phyloP scores from a whole-genome alignment of 2,329 filamentous ascomycete genomes.

The Ciborinia camelliae region DNA sequence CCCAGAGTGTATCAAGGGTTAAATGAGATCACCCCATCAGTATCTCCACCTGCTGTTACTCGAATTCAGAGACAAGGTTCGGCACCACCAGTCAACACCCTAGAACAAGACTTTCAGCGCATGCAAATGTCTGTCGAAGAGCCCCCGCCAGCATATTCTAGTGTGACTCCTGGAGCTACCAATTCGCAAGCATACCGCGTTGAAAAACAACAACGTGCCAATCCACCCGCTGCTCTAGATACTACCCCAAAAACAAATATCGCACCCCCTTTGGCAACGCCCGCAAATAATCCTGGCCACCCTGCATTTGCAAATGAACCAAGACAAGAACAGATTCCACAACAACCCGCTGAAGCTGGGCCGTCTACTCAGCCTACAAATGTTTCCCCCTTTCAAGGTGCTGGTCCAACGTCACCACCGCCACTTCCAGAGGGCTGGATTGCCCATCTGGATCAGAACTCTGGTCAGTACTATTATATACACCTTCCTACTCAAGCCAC shows the following conservation, averaged over 20 bases:
- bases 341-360: conserved; percentile 30
- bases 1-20: conserved; percentile 89
- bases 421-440: conserved; percentile 98
- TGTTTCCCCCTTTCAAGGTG: conserved; percentile 43
- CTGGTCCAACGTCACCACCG: conserved; percentile 77
- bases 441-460: conserved; percentile 90
- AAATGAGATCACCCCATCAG: conserved; percentile 55
- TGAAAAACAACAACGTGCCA: conserved; percentile 58
- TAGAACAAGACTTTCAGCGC: conserved; percentile 83
- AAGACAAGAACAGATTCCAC: conserved; percentile 41
- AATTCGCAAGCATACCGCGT: conserved; percentile 62
- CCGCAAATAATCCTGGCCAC: conserved; percentile 61
- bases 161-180: conserved; percentile 55
- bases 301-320: conserved; percentile 89
- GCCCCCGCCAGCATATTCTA: conserved; percentile 94
- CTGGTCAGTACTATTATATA: conserved; percentile 98
- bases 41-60: conserved; percentile 43
- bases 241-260: conserved; percentile 38
- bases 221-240: conserved; percentile 31
- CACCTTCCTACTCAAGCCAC: conserved; percentile 92
- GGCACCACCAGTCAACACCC: conserved; percentile 59
- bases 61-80: conserved; percentile 34
- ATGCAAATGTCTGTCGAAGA: conserved; percentile 71
- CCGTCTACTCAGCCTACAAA: conserved; percentile 36
- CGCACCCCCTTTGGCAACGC: conserved; percentile 38